phyloP scores from a whole-genome alignment of 192 early-diverging fungal species.

The Powellomyces hirtus region DNA sequence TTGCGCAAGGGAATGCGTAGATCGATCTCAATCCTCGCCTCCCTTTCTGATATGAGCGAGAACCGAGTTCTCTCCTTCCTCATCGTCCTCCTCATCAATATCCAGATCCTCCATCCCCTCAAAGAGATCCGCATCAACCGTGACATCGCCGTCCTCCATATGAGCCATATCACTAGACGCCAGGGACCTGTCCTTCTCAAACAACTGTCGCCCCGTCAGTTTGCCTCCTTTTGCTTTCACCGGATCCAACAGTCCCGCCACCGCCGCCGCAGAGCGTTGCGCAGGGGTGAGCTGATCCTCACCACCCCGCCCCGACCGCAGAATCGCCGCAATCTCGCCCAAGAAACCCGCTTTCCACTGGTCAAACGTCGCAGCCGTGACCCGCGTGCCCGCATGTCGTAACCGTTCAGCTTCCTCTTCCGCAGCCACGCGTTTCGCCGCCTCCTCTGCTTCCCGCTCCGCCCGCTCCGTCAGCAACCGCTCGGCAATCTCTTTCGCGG shows the following conservation, averaged over 20 bases:
- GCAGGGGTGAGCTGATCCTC: constrained; percentile 27
- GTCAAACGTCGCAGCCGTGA: constrained; percentile 74
- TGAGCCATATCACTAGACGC: constrained; percentile 77
- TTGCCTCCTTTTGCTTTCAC: constrained; percentile 32
- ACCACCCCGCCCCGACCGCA: constrained; percentile 10
- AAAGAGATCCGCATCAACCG: constrained; percentile 73
- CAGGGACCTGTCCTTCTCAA: constrained; percentile 85
- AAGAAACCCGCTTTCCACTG: constrained; percentile 82
- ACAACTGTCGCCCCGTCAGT: constrained; percentile 78
- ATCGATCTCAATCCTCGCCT: not conserved
- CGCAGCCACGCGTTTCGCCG: constrained; percentile 51
- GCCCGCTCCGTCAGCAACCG: constrained; percentile 57
- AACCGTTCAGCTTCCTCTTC: constrained; percentile 70
- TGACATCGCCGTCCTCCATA: constrained; percentile 82
- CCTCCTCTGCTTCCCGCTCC: constrained; percentile 49
- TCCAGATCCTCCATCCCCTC: constrained; percentile 60
- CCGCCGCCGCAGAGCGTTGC: constrained; percentile 21
- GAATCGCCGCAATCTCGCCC: constrained; percentile 52
- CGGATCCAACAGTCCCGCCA: constrained; percentile 39
- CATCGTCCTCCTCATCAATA: constrained; percentile 56
- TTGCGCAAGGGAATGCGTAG: not conserved
- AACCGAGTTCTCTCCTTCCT: constrained; percentile 60
- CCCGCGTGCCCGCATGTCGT: constrained; percentile 78
- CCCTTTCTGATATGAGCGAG: constrained; percentile 26
- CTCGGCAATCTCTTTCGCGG: constrained; percentile 71